Evolutionary conservation across 1,139 yeast genomes (phyloP).

Genomic region (Meyerozyma smithsonii): DNA sequence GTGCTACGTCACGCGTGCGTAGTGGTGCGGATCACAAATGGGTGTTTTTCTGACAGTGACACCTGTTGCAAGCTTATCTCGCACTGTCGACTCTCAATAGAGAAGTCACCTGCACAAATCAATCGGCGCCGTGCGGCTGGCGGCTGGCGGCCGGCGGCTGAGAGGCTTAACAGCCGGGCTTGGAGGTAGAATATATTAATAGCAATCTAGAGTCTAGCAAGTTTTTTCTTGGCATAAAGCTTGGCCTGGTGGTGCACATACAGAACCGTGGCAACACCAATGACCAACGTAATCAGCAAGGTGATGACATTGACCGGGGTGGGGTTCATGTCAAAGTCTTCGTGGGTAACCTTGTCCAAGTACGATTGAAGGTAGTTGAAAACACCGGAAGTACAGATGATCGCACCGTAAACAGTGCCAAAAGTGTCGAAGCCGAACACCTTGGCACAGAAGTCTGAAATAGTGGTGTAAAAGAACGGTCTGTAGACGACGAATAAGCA

Average conservation of each 20-base stretch:
- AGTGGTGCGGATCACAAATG: neutral
- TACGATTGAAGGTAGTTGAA: constrained; percentile 68
- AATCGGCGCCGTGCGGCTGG: neutral
- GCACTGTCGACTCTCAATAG: neutral
- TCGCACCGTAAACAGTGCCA: constrained; percentile 87
- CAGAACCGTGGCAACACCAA: constrained; percentile 26
- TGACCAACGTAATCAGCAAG: constrained; percentile 22
- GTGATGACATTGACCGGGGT: constrained; percentile 51
- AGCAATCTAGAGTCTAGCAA: too few species aligned
- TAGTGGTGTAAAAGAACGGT: constrained; percentile 89
- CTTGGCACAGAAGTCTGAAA: constrained; percentile 86
- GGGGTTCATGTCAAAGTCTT: constrained; percentile 66
- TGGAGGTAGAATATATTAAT: too few species aligned
- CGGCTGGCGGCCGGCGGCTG: too few species aligned
- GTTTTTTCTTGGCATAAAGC: constrained; percentile 16
- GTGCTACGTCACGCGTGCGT: neutral
- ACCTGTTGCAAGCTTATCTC: neutral
- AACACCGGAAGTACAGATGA: constrained; percentile 75
- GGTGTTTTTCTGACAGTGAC: neutral
- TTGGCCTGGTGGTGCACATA: constrained; percentile 30
- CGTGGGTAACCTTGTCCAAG: constrained; percentile 68
- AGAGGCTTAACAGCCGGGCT: too few species aligned
- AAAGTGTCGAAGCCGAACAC: constrained; percentile 91
- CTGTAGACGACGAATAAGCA: constrained; percentile 65
- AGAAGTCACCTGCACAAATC: neutral